Conservation (phyloP, 768 basidiomycete species). For the Collybiopsis luxurians region DNA sequence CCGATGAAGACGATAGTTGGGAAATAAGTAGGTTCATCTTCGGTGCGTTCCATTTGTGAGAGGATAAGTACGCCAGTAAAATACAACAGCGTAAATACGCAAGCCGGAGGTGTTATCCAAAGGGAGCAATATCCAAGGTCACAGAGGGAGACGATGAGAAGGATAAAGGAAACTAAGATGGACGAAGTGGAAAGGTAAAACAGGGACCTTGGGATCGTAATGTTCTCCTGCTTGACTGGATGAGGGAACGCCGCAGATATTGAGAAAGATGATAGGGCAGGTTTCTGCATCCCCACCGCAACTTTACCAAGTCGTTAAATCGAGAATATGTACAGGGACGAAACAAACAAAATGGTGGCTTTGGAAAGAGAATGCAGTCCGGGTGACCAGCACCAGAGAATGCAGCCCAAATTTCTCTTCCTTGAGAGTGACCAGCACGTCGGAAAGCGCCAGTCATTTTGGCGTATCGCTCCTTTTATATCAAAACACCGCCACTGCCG, state of each 20-base stretch:
- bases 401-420: slow-evolving; percentile 9
- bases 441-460: not conserved
- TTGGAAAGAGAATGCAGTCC: not conserved
- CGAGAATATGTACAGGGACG: not conserved
- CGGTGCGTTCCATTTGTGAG: slow-evolving; percentile 20
- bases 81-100: slow-evolving; percentile 28
- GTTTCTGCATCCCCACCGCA: slow-evolving; percentile 2
- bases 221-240: slow-evolving; percentile 3
- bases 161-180: slow-evolving; percentile 18
- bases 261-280: slow-evolving; percentile 5
- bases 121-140: slow-evolving; percentile 32
- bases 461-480: not conserved
- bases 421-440: slow-evolving; percentile 26
- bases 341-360: slow-evolving; percentile 9
- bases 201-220: slow-evolving; percentile 22
- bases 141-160: slow-evolving; percentile 29
- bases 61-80: slow-evolving; percentile 24
- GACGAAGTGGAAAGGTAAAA: slow-evolving; percentile 27
- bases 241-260: slow-evolving; percentile 4
- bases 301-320: too few relatives aligned
- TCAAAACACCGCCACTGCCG: slow-evolving; percentile 2
- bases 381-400: slow-evolving; percentile 27
- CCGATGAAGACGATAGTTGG: slow-evolving; percentile 27
- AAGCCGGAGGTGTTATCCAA: slow-evolving; percentile 27
- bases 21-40: slow-evolving; percentile 29